phyloP scores from a whole-genome alignment of 73 alveolate genomes.

The Stentor coeruleus region DNA sequence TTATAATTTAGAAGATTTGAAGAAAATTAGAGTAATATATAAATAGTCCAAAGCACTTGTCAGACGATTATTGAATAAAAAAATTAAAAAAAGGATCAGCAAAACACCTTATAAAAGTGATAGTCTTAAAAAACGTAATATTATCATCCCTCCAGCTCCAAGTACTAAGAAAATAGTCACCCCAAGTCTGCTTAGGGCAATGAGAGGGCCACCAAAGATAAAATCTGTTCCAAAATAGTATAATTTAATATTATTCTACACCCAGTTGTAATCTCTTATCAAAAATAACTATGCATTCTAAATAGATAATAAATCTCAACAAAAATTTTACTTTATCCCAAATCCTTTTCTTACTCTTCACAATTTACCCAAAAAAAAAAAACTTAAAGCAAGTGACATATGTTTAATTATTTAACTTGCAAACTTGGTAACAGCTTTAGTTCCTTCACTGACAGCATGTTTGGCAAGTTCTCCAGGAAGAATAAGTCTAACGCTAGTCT shows the following conservation, averaged over 20 bases:
- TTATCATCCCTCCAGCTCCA: neutral
- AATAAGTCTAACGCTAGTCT: slow-evolving; percentile 24
- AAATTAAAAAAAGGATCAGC: neutral
- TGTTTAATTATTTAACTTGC: neutral
- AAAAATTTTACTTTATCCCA: too few relatives aligned
- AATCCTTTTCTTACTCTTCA: too few relatives aligned
- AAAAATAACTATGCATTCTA: too few relatives aligned
- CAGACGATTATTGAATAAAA: neutral
- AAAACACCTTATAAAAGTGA: slow-evolving; percentile 1
- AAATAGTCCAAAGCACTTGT: neutral
- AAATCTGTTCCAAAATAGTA: neutral
- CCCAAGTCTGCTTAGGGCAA: neutral
- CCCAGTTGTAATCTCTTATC: too few relatives aligned
- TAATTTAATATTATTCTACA: too few relatives aligned
- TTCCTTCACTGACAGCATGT: slow-evolving; percentile 33
- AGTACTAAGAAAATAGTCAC: neutral
- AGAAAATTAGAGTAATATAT: neutral
- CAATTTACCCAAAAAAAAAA: too few relatives aligned
- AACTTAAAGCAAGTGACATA: too few relatives aligned
- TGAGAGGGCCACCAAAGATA: neutral
- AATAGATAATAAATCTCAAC: too few relatives aligned
- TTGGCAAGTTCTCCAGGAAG: slow-evolving; percentile 32
- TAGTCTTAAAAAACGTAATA: neutral
- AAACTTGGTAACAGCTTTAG: slow-evolving; percentile 29
- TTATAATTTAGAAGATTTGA: neutral